Percentiles rank a stretch among this genome's conserved stretches.
Conservation (phyloP, 495 filamentous ascomycete species). For the Poronia punctata region DNA sequence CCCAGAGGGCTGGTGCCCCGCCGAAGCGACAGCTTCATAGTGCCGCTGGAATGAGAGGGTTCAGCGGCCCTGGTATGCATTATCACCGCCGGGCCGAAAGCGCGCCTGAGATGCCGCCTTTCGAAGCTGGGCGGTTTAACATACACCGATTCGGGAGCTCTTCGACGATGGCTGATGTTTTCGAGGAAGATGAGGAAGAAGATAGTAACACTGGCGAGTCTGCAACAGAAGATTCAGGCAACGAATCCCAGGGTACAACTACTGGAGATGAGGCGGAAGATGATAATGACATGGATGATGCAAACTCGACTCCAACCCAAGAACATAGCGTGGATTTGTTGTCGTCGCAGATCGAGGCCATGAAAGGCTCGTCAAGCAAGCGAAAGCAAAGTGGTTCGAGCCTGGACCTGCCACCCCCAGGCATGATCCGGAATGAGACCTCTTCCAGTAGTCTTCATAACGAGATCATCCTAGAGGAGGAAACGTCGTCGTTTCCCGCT, state of each 20-base stretch:
- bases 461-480: slow-evolving; percentile 38
- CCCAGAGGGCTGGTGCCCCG: slow-evolving; percentile 49
- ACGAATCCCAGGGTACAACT: slow-evolving; percentile 15
- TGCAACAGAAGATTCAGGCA: slow-evolving; percentile 13
- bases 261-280: slow-evolving; percentile 17
- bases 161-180: slow-evolving; percentile 78
- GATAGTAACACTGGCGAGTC: slow-evolving; percentile 19
- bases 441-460: slow-evolving; percentile 36
- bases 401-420: slow-evolving; percentile 21
- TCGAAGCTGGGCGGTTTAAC: slow-evolving; percentile 60
- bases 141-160: slow-evolving; percentile 54
- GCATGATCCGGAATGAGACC: slow-evolving; percentile 30
- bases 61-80: slow-evolving; percentile 75
- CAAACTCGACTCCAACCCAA: slow-evolving; percentile 21
- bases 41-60: slow-evolving; percentile 67
- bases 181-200: slow-evolving; percentile 94
- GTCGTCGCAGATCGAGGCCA: slow-evolving; percentile 4
- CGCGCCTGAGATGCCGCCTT: slow-evolving; percentile 79
- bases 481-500: slow-evolving; percentile 4
- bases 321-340: slow-evolving; percentile 12
- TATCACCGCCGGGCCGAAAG: slow-evolving; percentile 90
- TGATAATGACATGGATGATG: slow-evolving; percentile 13
- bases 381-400: slow-evolving; percentile 34
- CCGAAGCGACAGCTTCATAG: slow-evolving; percentile 82
- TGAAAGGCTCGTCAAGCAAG: slow-evolving; percentile 19